Percentiles rank a stretch among this genome's conserved stretches.
phyloP scores from a whole-genome alignment of 306 rosid species.

The Boehmeria nivea region DNA sequence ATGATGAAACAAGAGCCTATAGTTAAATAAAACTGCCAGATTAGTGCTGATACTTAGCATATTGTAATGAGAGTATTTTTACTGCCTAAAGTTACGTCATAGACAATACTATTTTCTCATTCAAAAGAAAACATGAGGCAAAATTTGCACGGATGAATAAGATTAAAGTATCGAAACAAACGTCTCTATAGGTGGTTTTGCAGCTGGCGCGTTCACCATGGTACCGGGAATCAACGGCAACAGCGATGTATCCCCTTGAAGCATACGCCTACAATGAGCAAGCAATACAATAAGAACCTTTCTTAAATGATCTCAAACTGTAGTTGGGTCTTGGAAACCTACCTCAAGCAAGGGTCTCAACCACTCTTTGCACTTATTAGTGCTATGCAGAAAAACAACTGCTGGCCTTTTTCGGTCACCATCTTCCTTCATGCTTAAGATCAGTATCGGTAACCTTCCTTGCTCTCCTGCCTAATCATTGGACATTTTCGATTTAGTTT shows the following conservation, averaged over 20 bases:
- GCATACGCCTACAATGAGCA: slow-evolving; percentile 67
- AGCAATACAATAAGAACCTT: neutral
- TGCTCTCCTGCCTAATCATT: slow-evolving; percentile 75
- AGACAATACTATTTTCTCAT: slow-evolving; percentile 1
- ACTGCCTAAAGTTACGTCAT: too few relatives aligned
- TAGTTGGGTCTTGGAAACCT: neutral
- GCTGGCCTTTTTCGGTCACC: slow-evolving; percentile 51
- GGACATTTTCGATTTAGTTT: slow-evolving; percentile 3
- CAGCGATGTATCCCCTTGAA: slow-evolving; percentile 75
- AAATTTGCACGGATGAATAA: too few relatives aligned
- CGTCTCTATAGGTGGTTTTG: slow-evolving; percentile 46
- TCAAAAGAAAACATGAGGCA: neutral
- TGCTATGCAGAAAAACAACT: slow-evolving; percentile 67
- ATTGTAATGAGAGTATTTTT: neutral
- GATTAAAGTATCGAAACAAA: too few relatives aligned
- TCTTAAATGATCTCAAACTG: neutral
- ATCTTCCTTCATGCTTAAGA: slow-evolving; percentile 63
- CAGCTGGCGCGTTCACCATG: slow-evolving; percentile 90
- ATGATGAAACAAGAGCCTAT: slow-evolving; percentile 84
- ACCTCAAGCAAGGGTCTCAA: slow-evolving; percentile 83
- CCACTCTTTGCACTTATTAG: slow-evolving; percentile 63
- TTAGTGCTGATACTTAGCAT: slow-evolving; percentile 13
- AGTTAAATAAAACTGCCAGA: slow-evolving; percentile 8
- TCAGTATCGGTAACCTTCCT: slow-evolving; percentile 75
- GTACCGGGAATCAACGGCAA: slow-evolving; percentile 85